Evolutionary conservation across 2,329 filamentous ascomycete species (phyloP), one percentile per base, ranked within the genome.

Genomic region (Trichoderma hamatum): DNA sequence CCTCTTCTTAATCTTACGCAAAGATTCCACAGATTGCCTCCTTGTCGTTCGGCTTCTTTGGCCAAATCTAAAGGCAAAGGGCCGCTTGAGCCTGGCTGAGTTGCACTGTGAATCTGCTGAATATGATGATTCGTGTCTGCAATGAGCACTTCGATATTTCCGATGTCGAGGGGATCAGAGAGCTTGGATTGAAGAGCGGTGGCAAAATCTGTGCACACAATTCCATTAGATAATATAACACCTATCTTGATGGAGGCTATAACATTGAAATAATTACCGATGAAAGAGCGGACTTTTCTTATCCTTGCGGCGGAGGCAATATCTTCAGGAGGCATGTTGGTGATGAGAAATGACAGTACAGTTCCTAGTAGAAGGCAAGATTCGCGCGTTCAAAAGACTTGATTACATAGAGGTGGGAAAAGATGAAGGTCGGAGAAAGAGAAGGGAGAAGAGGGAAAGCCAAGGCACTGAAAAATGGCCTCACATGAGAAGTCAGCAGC

Each of bases 21-120:
- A 6, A 85, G 75, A 72, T 93, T 93, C 91, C 90, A 93, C 9
- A 93, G 79, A 28, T 82, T 80, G 0, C 85, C 87, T 3, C 87
- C 91, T 7, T 82, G 75, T 5, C 72, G 77, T 70, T 92, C 89
- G 3, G 92, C 79, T 5, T 86, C 82, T 39, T 71, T 74, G 4
- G 70, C 69, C 2, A 30, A 21, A n/a, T 63, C 60, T 3, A 52
- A 19, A 21, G 69, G 30, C 36, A 69, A 49, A 19, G 16, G 51
- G 16, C 21, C 14, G 10, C 52, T 30, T 10, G 51, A 43, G 14
- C 43, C n/a, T 28, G 67, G 9, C 58, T 69, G 19, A 26, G 68
- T 34, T 2, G 76, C 55, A 28, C 49, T 39, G 14, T 72, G 75
- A 34, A 74, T 70, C 5, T 72, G 70, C 13, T 73, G 69, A 32